Conservation (phyloP, 352 stramenopile species). For the Phytophthora chlamydospora region DNA sequence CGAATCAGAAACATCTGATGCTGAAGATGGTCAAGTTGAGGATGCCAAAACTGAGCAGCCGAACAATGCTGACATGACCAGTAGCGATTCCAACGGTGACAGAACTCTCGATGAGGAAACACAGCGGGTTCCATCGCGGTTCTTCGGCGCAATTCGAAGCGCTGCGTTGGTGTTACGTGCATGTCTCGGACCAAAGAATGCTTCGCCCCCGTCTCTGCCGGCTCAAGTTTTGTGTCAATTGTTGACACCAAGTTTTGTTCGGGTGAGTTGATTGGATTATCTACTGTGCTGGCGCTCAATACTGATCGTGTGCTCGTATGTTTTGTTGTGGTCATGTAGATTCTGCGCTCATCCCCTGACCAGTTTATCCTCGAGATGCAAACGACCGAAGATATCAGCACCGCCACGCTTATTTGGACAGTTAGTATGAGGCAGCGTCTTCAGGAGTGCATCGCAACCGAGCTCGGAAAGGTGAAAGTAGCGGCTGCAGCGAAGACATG, state of each 20-base stretch:
- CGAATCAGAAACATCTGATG: constrained; percentile 26
- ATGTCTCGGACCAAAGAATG: constrained; percentile 54
- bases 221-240: constrained; percentile 80
- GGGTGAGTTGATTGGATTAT: constrained; percentile 41
- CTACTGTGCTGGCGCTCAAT: not conserved
- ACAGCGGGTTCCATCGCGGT: constrained; percentile 45
- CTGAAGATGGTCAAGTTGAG: constrained; percentile 19
- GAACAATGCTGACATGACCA: constrained; percentile 5
- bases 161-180: constrained; percentile 63
- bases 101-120: constrained; percentile 13
- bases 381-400: constrained; percentile 64
- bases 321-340: constrained; percentile 31
- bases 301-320: not conserved
- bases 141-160: constrained; percentile 58
- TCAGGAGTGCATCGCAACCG: constrained; percentile 52
- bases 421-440: constrained; percentile 68
- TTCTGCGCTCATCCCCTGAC: constrained; percentile 62
- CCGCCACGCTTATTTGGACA: constrained; percentile 79
- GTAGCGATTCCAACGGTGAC: constrained; percentile 9
- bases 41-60: constrained; percentile 6
- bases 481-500: constrained; percentile 56
- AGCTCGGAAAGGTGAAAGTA: constrained; percentile 74
- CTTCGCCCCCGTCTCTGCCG: constrained; percentile 17
- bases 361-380: constrained; percentile 70
- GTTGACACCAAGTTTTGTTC: constrained; percentile 78